Percentiles rank a stretch among this genome's conserved stretches.
These are phyloP conservation scores for Leishmania amazonensis DNA, from an alignment of 208 protist genomes.

Conservation along the genomic window DNA sequence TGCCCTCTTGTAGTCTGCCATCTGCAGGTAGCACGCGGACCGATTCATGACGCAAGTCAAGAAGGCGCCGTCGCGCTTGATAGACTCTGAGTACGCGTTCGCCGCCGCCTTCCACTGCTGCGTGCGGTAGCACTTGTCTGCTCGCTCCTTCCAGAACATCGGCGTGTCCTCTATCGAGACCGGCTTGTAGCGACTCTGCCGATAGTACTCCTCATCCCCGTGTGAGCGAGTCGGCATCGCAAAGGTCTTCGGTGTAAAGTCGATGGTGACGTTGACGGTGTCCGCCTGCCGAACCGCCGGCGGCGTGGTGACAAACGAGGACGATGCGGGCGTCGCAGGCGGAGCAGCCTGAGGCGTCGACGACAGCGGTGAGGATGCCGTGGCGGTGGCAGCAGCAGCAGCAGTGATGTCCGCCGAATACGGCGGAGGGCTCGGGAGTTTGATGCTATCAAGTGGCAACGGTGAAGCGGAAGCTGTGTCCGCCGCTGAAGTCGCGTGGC, in stretches of 20 bases:
- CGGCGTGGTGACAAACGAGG: neutral
- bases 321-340: neutral
- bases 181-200: conserved; percentile 91
- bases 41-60: conserved; percentile 90
- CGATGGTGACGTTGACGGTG: conserved; percentile 78
- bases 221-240: conserved; percentile 84
- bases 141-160: conserved; percentile 93
- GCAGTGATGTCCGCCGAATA: conserved; percentile 29
- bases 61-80: conserved; percentile 93
- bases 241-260: conserved; percentile 86
- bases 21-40: conserved; percentile 81
- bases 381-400: neutral
- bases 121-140: conserved; percentile 77
- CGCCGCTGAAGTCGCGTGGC: conserved; percentile 8
- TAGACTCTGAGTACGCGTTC: conserved; percentile 90
- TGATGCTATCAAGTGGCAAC: neutral
- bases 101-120: conserved; percentile 78
- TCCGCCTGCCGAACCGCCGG: conserved; percentile 64
- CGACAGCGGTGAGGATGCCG: neutral
- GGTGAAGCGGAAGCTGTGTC: neutral
- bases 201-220: conserved; percentile 93
- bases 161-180: conserved; percentile 91
- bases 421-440: conserved; percentile 1
- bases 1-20: conserved; percentile 75
- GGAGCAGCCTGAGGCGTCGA: neutral